These are phyloP conservation scores for Epichloe hybrida DNA, from an alignment of 2,329 filamentous ascomycete species.

Conservation along the genomic window DNA sequence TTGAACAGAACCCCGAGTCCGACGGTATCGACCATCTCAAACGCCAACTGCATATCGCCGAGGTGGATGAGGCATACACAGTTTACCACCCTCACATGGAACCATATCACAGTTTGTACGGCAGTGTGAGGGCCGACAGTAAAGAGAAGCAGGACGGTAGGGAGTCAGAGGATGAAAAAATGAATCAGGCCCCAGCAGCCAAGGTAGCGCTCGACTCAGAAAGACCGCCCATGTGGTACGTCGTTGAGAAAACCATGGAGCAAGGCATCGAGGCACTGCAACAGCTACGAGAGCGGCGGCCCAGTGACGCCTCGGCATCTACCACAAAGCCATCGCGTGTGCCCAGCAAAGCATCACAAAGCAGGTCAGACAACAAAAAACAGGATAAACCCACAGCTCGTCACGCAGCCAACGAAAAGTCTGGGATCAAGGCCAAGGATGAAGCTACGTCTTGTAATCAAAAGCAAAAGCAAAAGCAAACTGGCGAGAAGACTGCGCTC, in stretches of 20 bases:
- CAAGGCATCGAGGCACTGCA: slow-evolving; percentile 39
- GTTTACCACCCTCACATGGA: slow-evolving; percentile 58
- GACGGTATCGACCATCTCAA: slow-evolving; percentile 39
- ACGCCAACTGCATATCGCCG: slow-evolving; percentile 48
- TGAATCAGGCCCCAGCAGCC: slow-evolving; percentile 24
- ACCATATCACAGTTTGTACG: slow-evolving; percentile 53
- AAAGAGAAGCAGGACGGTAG: slow-evolving; percentile 22
- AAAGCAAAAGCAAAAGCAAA: slow-evolving; percentile 4
- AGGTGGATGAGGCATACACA: slow-evolving; percentile 66
- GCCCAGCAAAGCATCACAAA: not conserved
- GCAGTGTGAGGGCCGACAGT: slow-evolving; percentile 22
- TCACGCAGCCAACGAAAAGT: slow-evolving; percentile 7
- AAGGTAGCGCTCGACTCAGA: slow-evolving; percentile 31
- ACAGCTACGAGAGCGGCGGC: slow-evolving; percentile 39
- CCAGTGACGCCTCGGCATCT: slow-evolving; percentile 8
- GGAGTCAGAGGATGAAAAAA: slow-evolving; percentile 25
- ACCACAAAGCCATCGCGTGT: slow-evolving; percentile 7
- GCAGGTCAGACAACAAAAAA: not conserved
- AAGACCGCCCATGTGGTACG: slow-evolving; percentile 50
- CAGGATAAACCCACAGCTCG: not conserved
- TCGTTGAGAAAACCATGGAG: slow-evolving; percentile 51
- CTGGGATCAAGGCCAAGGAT: slow-evolving; percentile 10
- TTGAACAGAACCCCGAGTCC: slow-evolving; percentile 36
- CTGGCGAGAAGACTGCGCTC: slow-evolving; percentile 13
- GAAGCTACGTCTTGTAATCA: not conserved